A percentile compares a stretch with the other conserved stretches of the same genome.
phyloP scores from a whole-genome alignment of 371 early-diverging fungal species.

The Rhizopus arrhizus region DNA sequence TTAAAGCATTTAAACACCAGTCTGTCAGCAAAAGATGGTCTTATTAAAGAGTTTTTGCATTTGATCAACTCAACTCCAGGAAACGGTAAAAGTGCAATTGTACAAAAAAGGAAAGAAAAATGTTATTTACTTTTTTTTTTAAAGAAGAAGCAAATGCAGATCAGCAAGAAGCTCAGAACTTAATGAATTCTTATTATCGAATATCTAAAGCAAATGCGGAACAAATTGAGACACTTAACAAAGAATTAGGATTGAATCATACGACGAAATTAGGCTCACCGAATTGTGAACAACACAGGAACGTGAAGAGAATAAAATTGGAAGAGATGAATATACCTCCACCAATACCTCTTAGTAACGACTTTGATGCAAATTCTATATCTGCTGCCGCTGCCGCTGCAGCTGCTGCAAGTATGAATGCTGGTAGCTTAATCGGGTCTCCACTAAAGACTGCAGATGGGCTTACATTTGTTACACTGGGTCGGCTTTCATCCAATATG shows the following conservation, averaged over 20 bases:
- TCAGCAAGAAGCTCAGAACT: slow-evolving; percentile 19
- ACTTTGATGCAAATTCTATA: not conserved
- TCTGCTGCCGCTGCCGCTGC: slow-evolving; percentile 31
- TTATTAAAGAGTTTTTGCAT: slow-evolving; percentile 66
- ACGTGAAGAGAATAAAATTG: not conserved
- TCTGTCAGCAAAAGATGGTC: slow-evolving; percentile 65
- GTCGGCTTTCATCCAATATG: slow-evolving; percentile 47
- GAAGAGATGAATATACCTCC: not conserved
- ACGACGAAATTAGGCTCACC: too few relatives aligned
- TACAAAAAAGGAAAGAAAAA: not conserved
- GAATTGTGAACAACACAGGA: not conserved
- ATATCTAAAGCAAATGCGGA: slow-evolving; percentile 23
- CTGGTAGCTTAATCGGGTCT: slow-evolving; percentile 47
- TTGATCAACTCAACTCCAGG: slow-evolving; percentile 2
- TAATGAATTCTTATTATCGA: slow-evolving; percentile 32
- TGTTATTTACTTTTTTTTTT: not conserved
- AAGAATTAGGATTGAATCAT: not conserved
- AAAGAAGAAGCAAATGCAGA: not conserved
- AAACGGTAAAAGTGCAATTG: not conserved
- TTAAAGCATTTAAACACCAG: slow-evolving; percentile 57
- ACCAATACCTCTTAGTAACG: not conserved
- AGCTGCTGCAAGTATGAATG: slow-evolving; percentile 49
- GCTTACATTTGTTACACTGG: slow-evolving; percentile 52
- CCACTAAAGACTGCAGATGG: slow-evolving; percentile 49
- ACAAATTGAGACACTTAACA: slow-evolving; percentile 19